Base-by-base conservation (phyloP, 2,329 filamentous ascomycete species). In the Didymella segeticola region DNA sequence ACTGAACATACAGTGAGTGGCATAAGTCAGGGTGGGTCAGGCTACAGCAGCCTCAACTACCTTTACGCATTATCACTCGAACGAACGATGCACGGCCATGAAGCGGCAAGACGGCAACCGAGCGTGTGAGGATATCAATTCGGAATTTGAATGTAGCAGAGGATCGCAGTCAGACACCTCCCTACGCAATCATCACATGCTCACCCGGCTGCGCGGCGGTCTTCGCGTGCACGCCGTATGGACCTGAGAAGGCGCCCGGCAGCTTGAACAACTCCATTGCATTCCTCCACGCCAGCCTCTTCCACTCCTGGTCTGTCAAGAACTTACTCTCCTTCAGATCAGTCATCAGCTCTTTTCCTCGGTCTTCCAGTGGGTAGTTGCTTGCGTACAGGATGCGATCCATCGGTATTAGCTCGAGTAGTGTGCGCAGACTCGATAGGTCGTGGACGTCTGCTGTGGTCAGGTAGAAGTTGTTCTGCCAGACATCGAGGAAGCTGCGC, bases 391-490 rank as follows among this genome's bases (percentile, higher is more conserved):
- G 49, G 1, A 86, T 76, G 12, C 75, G 75, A 20, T 84, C 81
- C n/a, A 78, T 72, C 15, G 71, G 74, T 2, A 78, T 82, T 6
- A 78, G 79, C 50, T 76, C 66, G 43, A 78, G 56, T 39, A 79
- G 49, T 27, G 70, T 70, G n/a, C 75, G 75, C 70, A 86, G 5
- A 78, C 80, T 47, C 72, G 58, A 75, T 15, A 85, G 54, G 23
- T 78, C 78, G 67, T 80, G 84, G 50, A 80, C 78, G 2, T 83
- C 83, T 46, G 78, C 81, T 2, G 83, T 85, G 1, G 83, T 85
- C 22, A 87, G 66, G 79, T 81, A 86, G 10, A 86, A 70, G 52
- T 86, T 86, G 53, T 78, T 70, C 39, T 80, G 76, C 77, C 80
- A 87, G 2, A 85, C 81, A 11, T 82, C 73, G 12, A 69, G 62